Base-by-base conservation (phyloP, 768 basidiomycete genomes). In the Ephemerocybe angulata region DNA sequence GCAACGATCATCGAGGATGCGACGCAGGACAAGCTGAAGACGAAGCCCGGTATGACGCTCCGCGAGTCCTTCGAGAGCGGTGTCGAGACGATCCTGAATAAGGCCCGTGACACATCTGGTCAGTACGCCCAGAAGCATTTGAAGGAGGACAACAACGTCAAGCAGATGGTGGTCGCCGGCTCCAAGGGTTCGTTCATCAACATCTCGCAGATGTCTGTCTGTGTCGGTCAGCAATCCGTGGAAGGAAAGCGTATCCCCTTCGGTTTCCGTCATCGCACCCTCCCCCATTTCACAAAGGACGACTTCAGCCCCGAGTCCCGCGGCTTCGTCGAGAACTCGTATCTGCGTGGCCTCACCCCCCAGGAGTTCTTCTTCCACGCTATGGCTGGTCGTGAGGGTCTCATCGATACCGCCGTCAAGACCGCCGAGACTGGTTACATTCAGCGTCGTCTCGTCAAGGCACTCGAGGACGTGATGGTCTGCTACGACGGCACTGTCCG, bases 331-430 rank as follows among this genome's bases (percentile, higher is more conserved):
- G 97, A 98, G 71, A 99, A 99, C 69, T 98, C 97, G 21, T 98
- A 98, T 64, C 78, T 98, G 30, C 89, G 95, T 54, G 95, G 97
- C 24, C 69, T 99, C 56, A 98, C 95, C 2, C 96, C 97, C 0
- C 94, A 98, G 60, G 97, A 99, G 67, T 99, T 93, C 79, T 98
- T 98, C 81, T 98, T 99, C 85, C 97, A 99, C 70, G 97, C 97
- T 54, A 98, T 98, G 96, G 96, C 96, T 63, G 96, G 97, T 72
- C 91, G 97, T 62, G 97, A 98, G 72, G 97, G 97, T 78, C 73
- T 99, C 51, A 98, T 98, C 64, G 97, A 99, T 79, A 98, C 97
- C 3, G 97, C 97, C 37, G 95, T 99, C 69, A 99, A 99, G 78
- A 99, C 97, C 3, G 97, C 97, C 43, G 97, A 99, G 73, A 98